These are phyloP conservation scores for Acmispon strigosus DNA, from an alignment of 306 rosid species.

Conservation along the genomic window DNA sequence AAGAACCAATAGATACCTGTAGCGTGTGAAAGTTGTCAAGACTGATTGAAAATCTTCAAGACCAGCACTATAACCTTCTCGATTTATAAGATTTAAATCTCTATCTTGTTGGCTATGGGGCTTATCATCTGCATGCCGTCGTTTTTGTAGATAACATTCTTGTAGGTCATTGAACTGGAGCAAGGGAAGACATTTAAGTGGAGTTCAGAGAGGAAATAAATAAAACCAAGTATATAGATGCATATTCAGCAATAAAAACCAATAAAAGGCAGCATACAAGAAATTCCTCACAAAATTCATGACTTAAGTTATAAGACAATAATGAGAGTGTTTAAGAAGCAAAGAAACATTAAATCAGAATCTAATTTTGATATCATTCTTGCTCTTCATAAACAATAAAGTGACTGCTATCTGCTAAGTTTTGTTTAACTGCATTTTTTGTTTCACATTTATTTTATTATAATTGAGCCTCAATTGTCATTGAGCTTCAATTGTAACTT, in stretches of 20 bases:
- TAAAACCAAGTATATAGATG: not conserved
- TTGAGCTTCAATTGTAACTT: not conserved
- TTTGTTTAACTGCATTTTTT: not conserved
- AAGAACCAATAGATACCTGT: constrained; percentile 51
- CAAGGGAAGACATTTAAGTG: constrained; percentile 16
- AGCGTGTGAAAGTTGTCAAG: constrained; percentile 76
- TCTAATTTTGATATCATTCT: not conserved
- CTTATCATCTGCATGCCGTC: constrained; percentile 63
- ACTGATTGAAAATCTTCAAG: constrained; percentile 93
- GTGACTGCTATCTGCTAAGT: not conserved
- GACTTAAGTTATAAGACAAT: not conserved
- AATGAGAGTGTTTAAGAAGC: not conserved
- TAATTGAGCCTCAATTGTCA: not conserved
- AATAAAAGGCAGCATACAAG: not conserved
- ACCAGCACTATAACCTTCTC: constrained; percentile 79
- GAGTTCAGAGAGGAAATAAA: constrained; percentile 1
- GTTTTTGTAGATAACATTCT: constrained; percentile 94
- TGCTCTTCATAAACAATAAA: not conserved
- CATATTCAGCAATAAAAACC: not conserved
- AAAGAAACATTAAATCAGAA: not conserved
- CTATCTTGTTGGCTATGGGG: constrained; percentile 48
- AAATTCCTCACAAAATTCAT: not conserved
- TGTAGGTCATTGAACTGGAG: constrained; percentile 88
- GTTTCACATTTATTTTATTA: constrained; percentile 5
- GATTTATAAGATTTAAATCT: constrained; percentile 47